These are phyloP conservation scores for Arabidopsis arenosa DNA, from an alignment of 345 rosid genomes.

Conservation along the genomic window DNA sequence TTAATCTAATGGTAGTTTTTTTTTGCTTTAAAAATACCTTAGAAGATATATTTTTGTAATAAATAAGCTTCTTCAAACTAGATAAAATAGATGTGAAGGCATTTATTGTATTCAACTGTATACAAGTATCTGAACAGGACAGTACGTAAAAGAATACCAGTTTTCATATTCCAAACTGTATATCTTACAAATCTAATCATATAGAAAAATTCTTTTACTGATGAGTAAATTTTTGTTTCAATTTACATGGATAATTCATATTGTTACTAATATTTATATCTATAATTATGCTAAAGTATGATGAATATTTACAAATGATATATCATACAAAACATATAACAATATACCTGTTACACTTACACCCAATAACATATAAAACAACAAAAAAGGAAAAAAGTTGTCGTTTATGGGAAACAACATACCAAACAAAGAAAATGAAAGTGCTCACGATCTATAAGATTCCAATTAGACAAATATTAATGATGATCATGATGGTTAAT, in stretches of 20 bases:
- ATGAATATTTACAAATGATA: neutral
- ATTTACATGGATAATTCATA: neutral
- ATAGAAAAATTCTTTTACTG: neutral
- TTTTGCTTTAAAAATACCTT: too few relatives aligned
- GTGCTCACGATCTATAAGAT: conserved; percentile 40
- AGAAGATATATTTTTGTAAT: too few relatives aligned
- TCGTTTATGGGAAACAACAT: conserved; percentile 25
- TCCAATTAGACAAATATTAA: conserved; percentile 28
- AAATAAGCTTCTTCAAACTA: too few relatives aligned
- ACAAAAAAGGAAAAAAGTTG: conserved; percentile 10
- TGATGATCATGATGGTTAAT: conserved; percentile 35
- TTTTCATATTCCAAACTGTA: too few relatives aligned
- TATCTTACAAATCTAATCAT: neutral
- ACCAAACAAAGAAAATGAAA: conserved; percentile 11
- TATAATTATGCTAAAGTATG: neutral
- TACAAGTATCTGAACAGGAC: too few relatives aligned
- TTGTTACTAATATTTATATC: neutral
- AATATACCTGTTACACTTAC: conserved; percentile 8
- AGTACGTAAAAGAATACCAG: too few relatives aligned
- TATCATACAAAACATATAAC: neutral
- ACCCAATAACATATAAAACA: conserved; percentile 10
- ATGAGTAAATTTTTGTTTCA: neutral
- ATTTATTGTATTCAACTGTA: too few relatives aligned
- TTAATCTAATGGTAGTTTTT: too few relatives aligned
- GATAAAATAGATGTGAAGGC: too few relatives aligned